Evolutionary conservation across 495 filamentous ascomycete genomes (phyloP).

Genomic region (Neurospora sp.): DNA sequence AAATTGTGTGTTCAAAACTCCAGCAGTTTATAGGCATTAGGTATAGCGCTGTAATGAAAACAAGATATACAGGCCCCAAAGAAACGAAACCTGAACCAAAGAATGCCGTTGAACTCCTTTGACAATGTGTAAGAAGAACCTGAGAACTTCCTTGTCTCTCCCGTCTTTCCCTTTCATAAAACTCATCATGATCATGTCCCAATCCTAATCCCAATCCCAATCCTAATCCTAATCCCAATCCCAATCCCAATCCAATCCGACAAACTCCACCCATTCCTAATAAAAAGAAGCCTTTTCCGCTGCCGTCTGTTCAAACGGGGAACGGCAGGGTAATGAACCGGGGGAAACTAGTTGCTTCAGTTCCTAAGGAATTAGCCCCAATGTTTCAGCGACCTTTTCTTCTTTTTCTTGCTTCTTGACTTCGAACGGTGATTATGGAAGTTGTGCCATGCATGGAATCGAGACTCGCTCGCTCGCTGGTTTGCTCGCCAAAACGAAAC

Average conservation of each 20-base stretch:
- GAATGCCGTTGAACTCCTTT: not conserved
- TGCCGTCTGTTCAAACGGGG: not conserved
- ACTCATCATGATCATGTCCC: not conserved
- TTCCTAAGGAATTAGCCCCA: slow-evolving; percentile 30
- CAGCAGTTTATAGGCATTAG: not conserved
- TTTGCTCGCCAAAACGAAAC: too few species aligned
- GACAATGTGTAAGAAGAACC: not conserved
- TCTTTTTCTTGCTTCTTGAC: not conserved
- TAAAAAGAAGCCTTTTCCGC: not conserved
- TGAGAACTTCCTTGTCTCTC: not conserved
- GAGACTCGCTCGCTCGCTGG: not conserved
- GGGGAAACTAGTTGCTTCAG: slow-evolving; percentile 22
- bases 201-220: not conserved
- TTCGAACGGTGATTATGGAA: not conserved
- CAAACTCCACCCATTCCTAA: not conserved
- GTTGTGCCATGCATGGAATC: not conserved
- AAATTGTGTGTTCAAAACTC: not conserved
- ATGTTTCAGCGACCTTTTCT: slow-evolving; percentile 3
- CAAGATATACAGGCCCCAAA: not conserved
- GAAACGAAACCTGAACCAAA: not conserved
- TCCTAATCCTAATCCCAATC: not conserved
- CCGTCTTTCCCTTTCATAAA: not conserved
- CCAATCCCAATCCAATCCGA: not conserved
- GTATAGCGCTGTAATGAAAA: not conserved
- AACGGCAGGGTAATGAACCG: not conserved